phyloP scores from a whole-genome alignment of 371 early-diverging fungal species.

The Fennellomyces sp. region DNA sequence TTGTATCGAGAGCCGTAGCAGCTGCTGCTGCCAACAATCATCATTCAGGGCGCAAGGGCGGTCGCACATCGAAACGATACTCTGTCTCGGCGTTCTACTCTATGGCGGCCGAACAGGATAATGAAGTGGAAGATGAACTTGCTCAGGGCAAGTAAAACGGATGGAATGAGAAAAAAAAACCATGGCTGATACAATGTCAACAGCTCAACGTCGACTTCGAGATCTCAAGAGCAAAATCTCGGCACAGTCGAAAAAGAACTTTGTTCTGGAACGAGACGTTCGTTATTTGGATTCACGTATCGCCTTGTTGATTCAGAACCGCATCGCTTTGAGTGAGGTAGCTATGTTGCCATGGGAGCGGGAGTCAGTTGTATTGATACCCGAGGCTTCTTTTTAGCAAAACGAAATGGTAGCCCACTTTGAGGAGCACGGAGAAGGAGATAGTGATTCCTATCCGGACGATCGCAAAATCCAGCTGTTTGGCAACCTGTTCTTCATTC shows the following conservation, averaged over 20 bases:
- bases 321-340: constrained; percentile 89
- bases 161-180: too few relatives aligned
- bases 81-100: constrained; percentile 92
- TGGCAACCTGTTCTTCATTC: constrained; percentile 92
- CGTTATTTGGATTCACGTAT: constrained; percentile 93
- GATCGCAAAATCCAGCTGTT: constrained; percentile 86
- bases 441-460: constrained; percentile 76
- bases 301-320: constrained; percentile 91
- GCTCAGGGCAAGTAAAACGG: constrained; percentile 61
- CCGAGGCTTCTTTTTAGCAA: constrained; percentile 50
- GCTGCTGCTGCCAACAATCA: constrained; percentile 49
- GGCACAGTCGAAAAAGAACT: constrained; percentile 94
- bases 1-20: constrained; percentile 50
- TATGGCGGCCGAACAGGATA: constrained; percentile 95
- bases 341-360: neutral
- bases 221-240: constrained; percentile 91
- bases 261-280: constrained; percentile 92
- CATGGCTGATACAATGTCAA: neutral
- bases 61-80: constrained; percentile 66
- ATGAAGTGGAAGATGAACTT: constrained; percentile 93
- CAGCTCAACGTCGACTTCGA: constrained; percentile 83
- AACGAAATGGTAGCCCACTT: constrained; percentile 76
- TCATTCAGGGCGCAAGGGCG: constrained; percentile 32
- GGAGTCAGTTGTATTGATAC: neutral
- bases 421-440: constrained; percentile 74